phyloP scores from a whole-genome alignment of 345 rosid species.

The Lepidium aucheri region DNA sequence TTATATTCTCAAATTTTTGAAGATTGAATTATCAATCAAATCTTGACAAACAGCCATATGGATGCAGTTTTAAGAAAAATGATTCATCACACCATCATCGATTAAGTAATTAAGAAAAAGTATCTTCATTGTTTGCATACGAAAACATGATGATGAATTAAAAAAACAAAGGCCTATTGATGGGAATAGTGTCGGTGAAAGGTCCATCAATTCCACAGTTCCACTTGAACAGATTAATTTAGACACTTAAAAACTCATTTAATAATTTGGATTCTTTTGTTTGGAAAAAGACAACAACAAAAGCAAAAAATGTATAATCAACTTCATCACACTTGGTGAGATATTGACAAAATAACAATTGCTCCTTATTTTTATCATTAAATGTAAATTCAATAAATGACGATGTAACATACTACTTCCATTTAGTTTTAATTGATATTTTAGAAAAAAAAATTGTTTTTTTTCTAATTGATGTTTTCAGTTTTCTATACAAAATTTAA shows the following conservation, averaged over 20 bases:
- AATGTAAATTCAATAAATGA: neutral
- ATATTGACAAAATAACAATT: conserved; percentile 3
- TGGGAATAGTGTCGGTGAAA: neutral
- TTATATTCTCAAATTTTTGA: too few species aligned
- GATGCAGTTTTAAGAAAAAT: too few species aligned
- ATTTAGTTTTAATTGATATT: too few species aligned
- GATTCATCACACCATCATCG: too few species aligned
- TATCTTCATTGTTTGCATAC: neutral
- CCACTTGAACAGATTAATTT: neutral
- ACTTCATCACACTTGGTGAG: neutral
- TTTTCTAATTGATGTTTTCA: too few species aligned
- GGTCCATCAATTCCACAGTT: conserved; percentile 1
- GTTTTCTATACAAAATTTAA: too few species aligned
- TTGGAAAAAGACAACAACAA: neutral
- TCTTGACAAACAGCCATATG: too few species aligned
- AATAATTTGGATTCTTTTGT: neutral
- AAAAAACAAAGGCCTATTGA: neutral
- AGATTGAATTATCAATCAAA: too few species aligned
- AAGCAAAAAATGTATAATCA: neutral
- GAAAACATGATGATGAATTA: conserved; percentile 9
- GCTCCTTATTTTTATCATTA: neutral
- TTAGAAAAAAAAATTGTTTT: too few species aligned
- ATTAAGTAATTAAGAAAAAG: neutral
- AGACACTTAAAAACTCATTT: neutral
- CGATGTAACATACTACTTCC: too few species aligned